Conservation (phyloP, 1,284 basidiomycete genomes). For the Ganoderma lucidum region DNA sequence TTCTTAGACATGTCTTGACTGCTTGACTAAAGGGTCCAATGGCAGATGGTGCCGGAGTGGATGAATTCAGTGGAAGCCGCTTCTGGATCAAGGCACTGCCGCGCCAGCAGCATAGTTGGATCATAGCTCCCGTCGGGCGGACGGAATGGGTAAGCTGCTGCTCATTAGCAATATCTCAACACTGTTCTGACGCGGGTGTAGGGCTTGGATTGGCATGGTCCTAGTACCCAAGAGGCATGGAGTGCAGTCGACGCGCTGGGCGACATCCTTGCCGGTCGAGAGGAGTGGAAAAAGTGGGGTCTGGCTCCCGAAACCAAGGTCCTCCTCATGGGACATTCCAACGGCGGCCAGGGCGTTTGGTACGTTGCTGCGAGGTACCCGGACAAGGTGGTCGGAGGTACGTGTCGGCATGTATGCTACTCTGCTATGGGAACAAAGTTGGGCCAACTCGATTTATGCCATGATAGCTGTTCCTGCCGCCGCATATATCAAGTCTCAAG, state of each 20-base stretch:
- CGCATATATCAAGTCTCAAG: conserved; percentile 84
- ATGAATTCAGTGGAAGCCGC: conserved; percentile 55
- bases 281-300: conserved; percentile 52
- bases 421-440: conserved; percentile 11
- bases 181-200: conserved; percentile 38
- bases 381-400: conserved; percentile 76
- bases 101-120: conserved; percentile 68
- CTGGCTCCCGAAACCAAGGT: conserved; percentile 52
- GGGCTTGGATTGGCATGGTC: conserved; percentile 90
- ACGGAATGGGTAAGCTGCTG: conserved; percentile 71
- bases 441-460: no score
- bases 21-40: neutral
- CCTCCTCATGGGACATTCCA: conserved; percentile 87
- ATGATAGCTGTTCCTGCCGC: conserved; percentile 72
- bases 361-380: conserved; percentile 80
- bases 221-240: conserved; percentile 72
- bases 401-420: conserved; percentile 12
- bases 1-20: neutral
- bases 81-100: conserved; percentile 72
- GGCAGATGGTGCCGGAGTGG: conserved; percentile 83
- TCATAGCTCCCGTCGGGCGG: conserved; percentile 75
- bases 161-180: neutral
- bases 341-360: conserved; percentile 93
- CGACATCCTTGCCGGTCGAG: conserved; percentile 47
- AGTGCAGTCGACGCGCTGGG: conserved; percentile 60